Conservation (phyloP, 2,329 filamentous ascomycete species). For the Colletotrichum filicis region DNA sequence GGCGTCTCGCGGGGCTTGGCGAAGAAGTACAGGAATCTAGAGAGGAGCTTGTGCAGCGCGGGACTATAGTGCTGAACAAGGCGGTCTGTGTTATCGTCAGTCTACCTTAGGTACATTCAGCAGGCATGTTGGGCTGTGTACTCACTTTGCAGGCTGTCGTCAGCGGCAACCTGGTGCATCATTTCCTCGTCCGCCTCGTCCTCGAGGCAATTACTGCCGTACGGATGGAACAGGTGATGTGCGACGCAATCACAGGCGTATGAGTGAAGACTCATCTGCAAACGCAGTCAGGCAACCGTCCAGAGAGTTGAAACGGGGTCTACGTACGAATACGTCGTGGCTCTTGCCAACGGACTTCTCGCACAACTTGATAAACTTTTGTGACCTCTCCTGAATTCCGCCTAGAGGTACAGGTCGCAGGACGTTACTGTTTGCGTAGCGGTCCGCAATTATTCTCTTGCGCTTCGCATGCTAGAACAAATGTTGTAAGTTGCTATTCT, state of each 20-base stretch:
- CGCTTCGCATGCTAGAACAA: slow-evolving; percentile 66
- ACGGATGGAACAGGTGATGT: slow-evolving; percentile 75
- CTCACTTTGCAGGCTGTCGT: slow-evolving; percentile 74
- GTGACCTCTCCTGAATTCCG: slow-evolving; percentile 68
- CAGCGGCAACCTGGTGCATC: slow-evolving; percentile 76
- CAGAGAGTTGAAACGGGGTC: slow-evolving; percentile 10
- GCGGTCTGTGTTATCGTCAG: slow-evolving; percentile 56
- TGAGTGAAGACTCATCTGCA: slow-evolving; percentile 61
- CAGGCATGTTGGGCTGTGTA: slow-evolving; percentile 11
- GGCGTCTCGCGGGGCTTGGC: slow-evolving; percentile 67
- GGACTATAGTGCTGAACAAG: slow-evolving; percentile 69
- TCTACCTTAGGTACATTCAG: not conserved
- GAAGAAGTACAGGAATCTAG: slow-evolving; percentile 57
- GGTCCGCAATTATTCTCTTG: slow-evolving; percentile 72
- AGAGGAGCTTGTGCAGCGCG: slow-evolving; percentile 58
- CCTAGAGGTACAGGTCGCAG: slow-evolving; percentile 64
- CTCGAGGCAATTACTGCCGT: slow-evolving; percentile 70
- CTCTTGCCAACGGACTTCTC: slow-evolving; percentile 53
- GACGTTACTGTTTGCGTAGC: slow-evolving; percentile 76
- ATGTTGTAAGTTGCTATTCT: not conserved
- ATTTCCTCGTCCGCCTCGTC: slow-evolving; percentile 67
- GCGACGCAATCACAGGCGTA: slow-evolving; percentile 78
- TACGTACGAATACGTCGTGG: slow-evolving; percentile 70
- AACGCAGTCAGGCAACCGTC: slow-evolving; percentile 4
- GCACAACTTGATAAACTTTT: slow-evolving; percentile 65